A percentile compares a stretch with the other conserved stretches of the same genome.
These are phyloP conservation scores for Pyrus hybrid DNA, from an alignment of 331 rosid genomes.

Conservation along the genomic window DNA sequence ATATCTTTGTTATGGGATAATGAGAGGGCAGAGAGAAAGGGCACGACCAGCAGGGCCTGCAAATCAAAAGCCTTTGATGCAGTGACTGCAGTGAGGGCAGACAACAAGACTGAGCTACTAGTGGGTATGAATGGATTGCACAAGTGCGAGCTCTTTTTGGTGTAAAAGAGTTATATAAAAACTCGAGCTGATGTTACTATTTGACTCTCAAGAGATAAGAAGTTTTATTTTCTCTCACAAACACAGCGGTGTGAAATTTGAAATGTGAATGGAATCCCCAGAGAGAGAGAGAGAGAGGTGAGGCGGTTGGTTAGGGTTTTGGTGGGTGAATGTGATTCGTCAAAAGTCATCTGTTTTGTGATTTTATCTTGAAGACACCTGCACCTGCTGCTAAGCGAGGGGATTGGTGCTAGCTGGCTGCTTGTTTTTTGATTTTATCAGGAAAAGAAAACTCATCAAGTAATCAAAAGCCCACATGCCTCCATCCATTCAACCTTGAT, in stretches of 20 bases:
- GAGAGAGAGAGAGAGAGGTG: neutral
- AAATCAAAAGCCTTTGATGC: neutral
- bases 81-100: neutral
- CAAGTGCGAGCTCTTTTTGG: conserved; percentile 1
- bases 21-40: neutral
- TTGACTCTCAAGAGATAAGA: neutral
- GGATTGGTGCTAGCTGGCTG: conserved; percentile 44
- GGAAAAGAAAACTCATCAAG: neutral
- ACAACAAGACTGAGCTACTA: neutral
- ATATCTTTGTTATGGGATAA: neutral
- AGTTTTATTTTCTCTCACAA: neutral
- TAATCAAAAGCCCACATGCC: conserved; percentile 1
- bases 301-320: conserved; percentile 1
- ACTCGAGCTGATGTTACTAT: neutral
- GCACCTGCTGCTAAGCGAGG: conserved; percentile 19
- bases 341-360: conserved; percentile 11
- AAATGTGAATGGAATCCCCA: conserved; percentile 38
- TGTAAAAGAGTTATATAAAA: neutral
- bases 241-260: neutral
- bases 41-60: neutral
- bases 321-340: conserved; percentile 36
- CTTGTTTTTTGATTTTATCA: conserved; percentile 35
- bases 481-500: conserved; percentile 17
- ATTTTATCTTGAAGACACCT: conserved; percentile 18
- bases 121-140: conserved; percentile 1